Percentiles rank a stretch among this genome's conserved stretches.
These are phyloP conservation scores for Didymellaceae sp. DNA, from an alignment of 2,329 filamentous ascomycete genomes.

Conservation along the genomic window DNA sequence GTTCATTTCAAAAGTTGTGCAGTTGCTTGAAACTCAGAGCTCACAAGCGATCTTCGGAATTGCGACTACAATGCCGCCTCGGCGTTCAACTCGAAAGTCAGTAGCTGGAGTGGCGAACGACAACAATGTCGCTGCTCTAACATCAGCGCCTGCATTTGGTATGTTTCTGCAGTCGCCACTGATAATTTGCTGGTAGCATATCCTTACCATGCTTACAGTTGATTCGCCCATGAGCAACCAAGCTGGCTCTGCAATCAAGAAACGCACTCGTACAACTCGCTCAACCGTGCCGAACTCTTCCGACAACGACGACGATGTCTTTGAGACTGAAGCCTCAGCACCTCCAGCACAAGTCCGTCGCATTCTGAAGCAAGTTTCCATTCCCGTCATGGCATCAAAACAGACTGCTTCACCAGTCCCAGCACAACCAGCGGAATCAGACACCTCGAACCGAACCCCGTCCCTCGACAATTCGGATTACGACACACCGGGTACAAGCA, in stretches of 20 bases:
- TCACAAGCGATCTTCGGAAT: not conserved
- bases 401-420: constrained; percentile 12
- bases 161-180: not conserved
- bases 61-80: constrained; percentile 27
- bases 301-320: constrained; percentile 33
- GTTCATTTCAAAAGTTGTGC: not conserved
- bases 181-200: not conserved
- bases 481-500: constrained; percentile 69
- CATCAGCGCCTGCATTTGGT: constrained; percentile 1
- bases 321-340: constrained; percentile 18
- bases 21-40: not conserved
- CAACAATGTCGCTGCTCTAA: constrained; percentile 7
- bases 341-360: constrained; percentile 24
- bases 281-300: constrained; percentile 43
- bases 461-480: constrained; percentile 55
- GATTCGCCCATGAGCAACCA: constrained; percentile 6
- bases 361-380: constrained; percentile 43
- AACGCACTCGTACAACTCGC: constrained; percentile 32
- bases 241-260: constrained; percentile 11
- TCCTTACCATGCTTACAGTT: constrained; percentile 4
- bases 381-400: constrained; percentile 31
- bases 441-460: constrained; percentile 39
- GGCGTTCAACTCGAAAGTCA: constrained; percentile 37
- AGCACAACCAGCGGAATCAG: constrained; percentile 22
- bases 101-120: constrained; percentile 18